phyloP scores from a whole-genome alignment of 805 yeast genomes.

The Starmerella asiatica region DNA sequence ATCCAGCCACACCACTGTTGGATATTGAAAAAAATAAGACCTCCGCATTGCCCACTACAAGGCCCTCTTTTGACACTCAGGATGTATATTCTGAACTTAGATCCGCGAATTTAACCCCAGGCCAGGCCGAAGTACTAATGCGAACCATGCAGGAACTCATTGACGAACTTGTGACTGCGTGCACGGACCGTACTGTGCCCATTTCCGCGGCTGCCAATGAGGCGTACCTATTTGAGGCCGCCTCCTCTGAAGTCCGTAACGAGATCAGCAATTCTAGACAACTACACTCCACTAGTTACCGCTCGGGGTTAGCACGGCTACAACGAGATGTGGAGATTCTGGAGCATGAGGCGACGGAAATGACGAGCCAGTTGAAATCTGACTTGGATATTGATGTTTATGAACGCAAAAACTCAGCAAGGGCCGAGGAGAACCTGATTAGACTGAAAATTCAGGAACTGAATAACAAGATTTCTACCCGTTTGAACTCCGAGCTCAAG shows the following conservation, averaged over 20 bases:
- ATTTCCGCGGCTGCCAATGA: constrained; percentile 73
- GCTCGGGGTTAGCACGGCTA: constrained; percentile 50
- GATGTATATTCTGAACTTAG: constrained; percentile 41
- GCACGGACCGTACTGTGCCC: constrained; percentile 29
- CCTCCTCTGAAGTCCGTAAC: constrained; percentile 70
- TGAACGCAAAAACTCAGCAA: constrained; percentile 76
- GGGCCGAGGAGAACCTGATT: constrained; percentile 54
- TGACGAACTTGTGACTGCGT: constrained; percentile 24
- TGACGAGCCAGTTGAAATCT: constrained; percentile 47
- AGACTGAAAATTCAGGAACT: constrained; percentile 66
- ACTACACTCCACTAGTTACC: constrained; percentile 50
- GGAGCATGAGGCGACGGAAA: constrained; percentile 62
- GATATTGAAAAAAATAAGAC: not conserved
- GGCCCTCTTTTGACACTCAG: constrained; percentile 49
- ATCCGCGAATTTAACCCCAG: constrained; percentile 44
- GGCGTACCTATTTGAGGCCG: constrained; percentile 77
- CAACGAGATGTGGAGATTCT: constrained; percentile 60
- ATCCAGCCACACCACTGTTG: not conserved
- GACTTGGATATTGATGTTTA: constrained; percentile 72
- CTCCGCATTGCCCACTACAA: not conserved
- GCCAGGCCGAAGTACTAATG: constrained; percentile 50
- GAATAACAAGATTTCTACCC: constrained; percentile 70
- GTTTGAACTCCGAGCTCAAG: constrained; percentile 65
- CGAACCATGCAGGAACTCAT: constrained; percentile 30
- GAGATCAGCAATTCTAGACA: constrained; percentile 66